Base-by-base conservation (phyloP, 2,329 filamentous ascomycete genomes). In the Scedosporium minutisporum region DNA sequence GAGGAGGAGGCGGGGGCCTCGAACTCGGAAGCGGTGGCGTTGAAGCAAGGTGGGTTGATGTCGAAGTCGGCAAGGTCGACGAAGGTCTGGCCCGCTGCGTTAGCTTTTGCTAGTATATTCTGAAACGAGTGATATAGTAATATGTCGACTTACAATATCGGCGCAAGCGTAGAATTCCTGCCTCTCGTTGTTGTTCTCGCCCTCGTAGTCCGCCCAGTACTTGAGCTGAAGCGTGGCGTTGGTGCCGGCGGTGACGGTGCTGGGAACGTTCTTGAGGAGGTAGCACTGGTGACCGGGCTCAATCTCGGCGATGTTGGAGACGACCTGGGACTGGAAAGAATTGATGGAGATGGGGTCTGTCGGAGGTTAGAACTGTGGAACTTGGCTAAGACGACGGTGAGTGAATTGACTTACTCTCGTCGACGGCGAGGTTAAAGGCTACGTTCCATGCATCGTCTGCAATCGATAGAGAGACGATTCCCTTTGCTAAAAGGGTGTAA, bases 341-440 rank as follows among this genome's bases (percentile, higher is more conserved):
- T 66, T 66, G 61, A 71, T 68, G 44, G 67, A 64, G 27, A 68
- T 66, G 61, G 70, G 73, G 64, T 75, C 71, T 71, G 42, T 10
- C 9, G 33, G 33, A 38, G 33, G 33, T 38, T 14, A 38, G 33
- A 14, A 7, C 29, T 38, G 33, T 38, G 10, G 55, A 33, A 9
- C 51, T 21, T 38, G 5, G 18, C 14, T 4, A 7, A 38, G 38
- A 18, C 9, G 41, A n/a, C 21, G 14, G 16, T 12, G 7, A 16
- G 4, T 2, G 46, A 38, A 12, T 23, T 18, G 4, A 23, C 9
- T n/a, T 46, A 82, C 81, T 71, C 63, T 80, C 76, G n/a, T 69
- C 71, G 61, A 80, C 78, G 0, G 82, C 80, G 62, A 85, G 76
- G 53, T 77, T 76, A 48, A 61, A 61, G 29, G 46, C 60, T 33